These are phyloP conservation scores for Aspergillus diversus DNA, from an alignment of 495 filamentous ascomycete species.

Conservation along the genomic window DNA sequence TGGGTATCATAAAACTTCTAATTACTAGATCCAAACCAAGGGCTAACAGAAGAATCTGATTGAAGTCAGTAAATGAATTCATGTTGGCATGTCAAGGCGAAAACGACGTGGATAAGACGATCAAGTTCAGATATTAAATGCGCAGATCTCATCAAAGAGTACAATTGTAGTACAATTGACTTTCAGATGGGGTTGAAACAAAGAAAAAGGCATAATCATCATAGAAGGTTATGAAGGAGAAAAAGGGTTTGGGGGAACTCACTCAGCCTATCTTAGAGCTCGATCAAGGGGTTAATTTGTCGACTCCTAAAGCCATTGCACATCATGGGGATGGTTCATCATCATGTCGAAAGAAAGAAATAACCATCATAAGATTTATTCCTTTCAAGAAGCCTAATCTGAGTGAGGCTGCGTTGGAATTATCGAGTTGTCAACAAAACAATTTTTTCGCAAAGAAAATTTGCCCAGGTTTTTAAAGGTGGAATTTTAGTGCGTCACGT, in stretches of 20 bases:
- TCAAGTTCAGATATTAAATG: slow-evolving; percentile 30
- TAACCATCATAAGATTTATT: neutral
- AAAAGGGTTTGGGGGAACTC: slow-evolving; percentile 10
- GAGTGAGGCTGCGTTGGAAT: neutral
- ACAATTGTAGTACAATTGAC: slow-evolving; percentile 24
- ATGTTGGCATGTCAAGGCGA: neutral
- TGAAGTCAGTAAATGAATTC: neutral
- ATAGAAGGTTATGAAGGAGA: slow-evolving; percentile 17
- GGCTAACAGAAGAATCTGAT: slow-evolving; percentile 6
- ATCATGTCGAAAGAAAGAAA: neutral
- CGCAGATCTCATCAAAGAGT: slow-evolving; percentile 34
- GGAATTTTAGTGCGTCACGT: slow-evolving; percentile 27
- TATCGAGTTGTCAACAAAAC: slow-evolving; percentile 11
- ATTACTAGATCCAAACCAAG: slow-evolving; percentile 9
- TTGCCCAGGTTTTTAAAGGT: slow-evolving; percentile 22
- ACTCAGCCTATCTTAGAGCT: neutral
- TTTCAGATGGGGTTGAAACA: slow-evolving; percentile 52
- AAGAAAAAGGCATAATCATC: slow-evolving; percentile 45
- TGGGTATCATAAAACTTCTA: neutral
- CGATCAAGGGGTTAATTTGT: neutral
- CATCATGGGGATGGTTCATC: neutral
- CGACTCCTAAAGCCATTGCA: neutral
- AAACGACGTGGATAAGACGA: slow-evolving; percentile 1
- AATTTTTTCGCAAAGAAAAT: slow-evolving; percentile 10
- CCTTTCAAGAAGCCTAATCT: neutral